Conservation (phyloP, 345 rosid genomes). For the Eucalyptus polybractea region DNA sequence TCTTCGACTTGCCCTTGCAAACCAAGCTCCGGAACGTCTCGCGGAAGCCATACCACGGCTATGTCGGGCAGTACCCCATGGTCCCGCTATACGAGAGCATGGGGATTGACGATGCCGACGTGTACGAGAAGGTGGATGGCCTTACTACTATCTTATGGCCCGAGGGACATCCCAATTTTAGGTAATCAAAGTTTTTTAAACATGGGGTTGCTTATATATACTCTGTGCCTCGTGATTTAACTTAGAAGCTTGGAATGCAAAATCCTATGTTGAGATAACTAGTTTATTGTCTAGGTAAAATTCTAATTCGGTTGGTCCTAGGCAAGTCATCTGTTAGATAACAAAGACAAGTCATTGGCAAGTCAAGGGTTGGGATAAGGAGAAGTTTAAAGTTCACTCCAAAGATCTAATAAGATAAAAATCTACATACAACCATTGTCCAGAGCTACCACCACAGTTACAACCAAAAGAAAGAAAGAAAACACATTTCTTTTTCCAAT, state of each 20-base stretch:
- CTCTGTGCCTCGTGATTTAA: neutral
- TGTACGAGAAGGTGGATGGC: constrained; percentile 12
- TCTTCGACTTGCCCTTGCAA: constrained; percentile 41
- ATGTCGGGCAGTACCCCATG: constrained; percentile 43
- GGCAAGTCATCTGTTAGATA: neutral
- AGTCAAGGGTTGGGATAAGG: neutral
- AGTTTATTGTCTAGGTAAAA: neutral
- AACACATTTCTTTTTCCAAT: neutral
- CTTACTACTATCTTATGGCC: constrained; percentile 28
- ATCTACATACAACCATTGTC: neutral
- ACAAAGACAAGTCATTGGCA: neutral
- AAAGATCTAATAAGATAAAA: neutral
- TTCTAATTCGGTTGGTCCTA: neutral
- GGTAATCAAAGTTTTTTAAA: constrained; percentile 7
- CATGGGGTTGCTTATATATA: neutral
- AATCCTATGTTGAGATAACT: too few relatives aligned
- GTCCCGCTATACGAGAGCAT: constrained; percentile 53
- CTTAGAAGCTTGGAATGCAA: neutral
- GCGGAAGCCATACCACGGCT: constrained; percentile 37
- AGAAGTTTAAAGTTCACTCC: neutral
- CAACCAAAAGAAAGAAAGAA: neutral
- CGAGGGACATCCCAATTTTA: constrained; percentile 37
- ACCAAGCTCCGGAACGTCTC: constrained; percentile 35
- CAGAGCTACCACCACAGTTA: neutral
- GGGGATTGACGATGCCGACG: constrained; percentile 38